Evolutionary conservation across 1,139 yeast species (phyloP), one percentile per base, ranked within the genome.

Genomic region (Lodderomyces theae): DNA sequence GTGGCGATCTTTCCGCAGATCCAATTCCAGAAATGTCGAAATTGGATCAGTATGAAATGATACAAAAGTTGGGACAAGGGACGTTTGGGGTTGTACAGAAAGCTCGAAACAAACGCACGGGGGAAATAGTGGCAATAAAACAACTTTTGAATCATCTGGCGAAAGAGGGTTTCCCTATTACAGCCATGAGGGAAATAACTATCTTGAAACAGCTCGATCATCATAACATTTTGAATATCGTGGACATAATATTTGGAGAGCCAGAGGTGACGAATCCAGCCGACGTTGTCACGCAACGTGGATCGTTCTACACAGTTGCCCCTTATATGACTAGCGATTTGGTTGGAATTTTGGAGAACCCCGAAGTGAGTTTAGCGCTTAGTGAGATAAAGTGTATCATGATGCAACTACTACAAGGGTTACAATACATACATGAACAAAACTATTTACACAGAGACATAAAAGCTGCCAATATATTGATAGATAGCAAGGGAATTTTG

Each of bases 241-340:
- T 83, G n/a, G 97, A 89, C 51, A 84, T 90, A 83, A 77, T 90
- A 1, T 80, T 85, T 47, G 87, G 84, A 51, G 72, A 73, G 29
- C 77, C 82, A n/a, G 59, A 66, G 39, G 62, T 61, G 15, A 39
- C 58, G 6, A 60, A 55, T 30, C 61, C 68, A 7, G 60, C 60
- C 31, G 70, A 67, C 41, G 45, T 62, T 26, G 52, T 64, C 3
- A 63, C 66, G 34, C 69, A 67, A 34, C 56, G 80, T 34, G 80
- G 80, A 1, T 63, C 71, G 34, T 87, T 89, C 52, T 90, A 83
- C 61, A 89, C 95, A 65, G 96, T 92, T 4, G 79, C 92, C 33
- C 96, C 97, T 0, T 94, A 90, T 56, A 89, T 92, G 92, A 82
- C 89, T 13, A 86, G 89, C 22, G 99, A 94, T 64, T 71, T 94